phyloP scores from a whole-genome alignment of 2,329 filamentous ascomycete genomes.

The Penicillium crustosum region DNA sequence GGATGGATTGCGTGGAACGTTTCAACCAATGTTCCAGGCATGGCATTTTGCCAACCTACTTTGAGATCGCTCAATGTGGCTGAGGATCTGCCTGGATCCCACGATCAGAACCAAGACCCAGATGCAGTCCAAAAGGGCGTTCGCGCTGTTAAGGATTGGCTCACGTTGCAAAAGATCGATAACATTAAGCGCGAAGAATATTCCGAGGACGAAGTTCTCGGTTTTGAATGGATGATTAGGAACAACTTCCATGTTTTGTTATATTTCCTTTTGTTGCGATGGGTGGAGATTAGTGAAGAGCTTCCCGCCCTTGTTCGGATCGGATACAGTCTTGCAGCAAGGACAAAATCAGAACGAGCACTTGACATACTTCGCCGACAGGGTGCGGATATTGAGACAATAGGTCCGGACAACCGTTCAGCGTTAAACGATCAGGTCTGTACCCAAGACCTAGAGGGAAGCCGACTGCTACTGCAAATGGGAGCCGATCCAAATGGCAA shows the following conservation, averaged over 20 bases:
- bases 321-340: neutral
- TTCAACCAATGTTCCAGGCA: conserved; percentile 2
- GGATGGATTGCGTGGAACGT: conserved; percentile 30
- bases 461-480: neutral
- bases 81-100: neutral
- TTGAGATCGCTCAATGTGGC: neutral
- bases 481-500: neutral
- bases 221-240: neutral
- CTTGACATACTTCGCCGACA: neutral
- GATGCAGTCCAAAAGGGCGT: neutral
- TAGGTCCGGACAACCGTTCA: neutral
- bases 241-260: neutral
- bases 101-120: neutral
- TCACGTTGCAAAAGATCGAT: neutral
- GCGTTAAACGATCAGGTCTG: neutral
- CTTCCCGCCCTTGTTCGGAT: neutral
- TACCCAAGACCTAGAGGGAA: neutral
- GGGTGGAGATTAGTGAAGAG: neutral
- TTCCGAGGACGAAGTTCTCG: neutral
- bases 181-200: neutral
- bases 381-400: neutral
- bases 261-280: neutral
- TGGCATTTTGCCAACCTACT: neutral
- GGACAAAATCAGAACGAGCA: neutral
- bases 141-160: neutral